These are phyloP conservation scores for Penicillium maclennaniae DNA, from an alignment of 495 filamentous ascomycete genomes.

Conservation along the genomic window DNA sequence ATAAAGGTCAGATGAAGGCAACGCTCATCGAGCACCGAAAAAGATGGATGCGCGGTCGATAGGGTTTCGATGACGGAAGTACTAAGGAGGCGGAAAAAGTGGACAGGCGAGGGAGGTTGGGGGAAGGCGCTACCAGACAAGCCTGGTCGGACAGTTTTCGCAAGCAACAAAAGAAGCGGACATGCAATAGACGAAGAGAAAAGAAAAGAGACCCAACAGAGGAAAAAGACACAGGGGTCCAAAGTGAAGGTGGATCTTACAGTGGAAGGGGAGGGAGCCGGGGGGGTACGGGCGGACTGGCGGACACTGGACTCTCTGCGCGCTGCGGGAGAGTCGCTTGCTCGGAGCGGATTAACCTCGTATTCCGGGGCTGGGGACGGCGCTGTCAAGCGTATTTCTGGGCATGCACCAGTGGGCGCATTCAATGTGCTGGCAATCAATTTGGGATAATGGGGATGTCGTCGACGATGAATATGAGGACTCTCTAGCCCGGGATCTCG, in stretches of 20 bases:
- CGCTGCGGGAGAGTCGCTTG: constrained; percentile 42
- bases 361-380: constrained; percentile 38
- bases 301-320: constrained; percentile 12
- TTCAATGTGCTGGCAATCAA: neutral
- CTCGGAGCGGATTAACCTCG: constrained; percentile 43
- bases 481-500: constrained; percentile 7
- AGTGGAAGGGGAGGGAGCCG: constrained; percentile 30
- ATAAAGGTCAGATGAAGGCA: constrained; percentile 9
- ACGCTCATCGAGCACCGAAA: constrained; percentile 2
- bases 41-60: constrained; percentile 28
- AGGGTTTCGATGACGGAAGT: constrained; percentile 34
- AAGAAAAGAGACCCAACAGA: constrained; percentile 6
- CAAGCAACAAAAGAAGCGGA: constrained; percentile 7
- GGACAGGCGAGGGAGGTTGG: constrained; percentile 30
- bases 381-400: constrained; percentile 40
- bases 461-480: neutral
- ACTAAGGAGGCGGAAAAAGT: constrained; percentile 29
- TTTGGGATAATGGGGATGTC: neutral
- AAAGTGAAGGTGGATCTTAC: constrained; percentile 30
- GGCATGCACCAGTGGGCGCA: constrained; percentile 29
- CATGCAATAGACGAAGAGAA: constrained; percentile 10
- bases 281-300: constrained; percentile 27
- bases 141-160: constrained; percentile 24
- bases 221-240: constrained; percentile 11
- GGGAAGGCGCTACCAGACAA: constrained; percentile 17